These are phyloP conservation scores for Juncus inflexus DNA, from an alignment of 176 grass and related monocot genomes.

Conservation along the genomic window DNA sequence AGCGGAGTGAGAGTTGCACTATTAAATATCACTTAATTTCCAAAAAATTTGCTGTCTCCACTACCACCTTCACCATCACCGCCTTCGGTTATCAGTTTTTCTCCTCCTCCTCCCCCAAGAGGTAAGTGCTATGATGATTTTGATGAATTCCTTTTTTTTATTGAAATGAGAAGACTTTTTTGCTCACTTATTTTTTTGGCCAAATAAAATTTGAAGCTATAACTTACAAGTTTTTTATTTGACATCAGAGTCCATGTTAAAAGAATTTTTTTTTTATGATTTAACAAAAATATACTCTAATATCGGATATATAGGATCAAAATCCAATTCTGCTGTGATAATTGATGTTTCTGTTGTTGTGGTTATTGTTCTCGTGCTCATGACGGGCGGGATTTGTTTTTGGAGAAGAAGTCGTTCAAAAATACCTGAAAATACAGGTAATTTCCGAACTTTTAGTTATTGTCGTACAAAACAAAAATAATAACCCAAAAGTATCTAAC, in stretches of 20 bases:
- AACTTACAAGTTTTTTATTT: too few species aligned
- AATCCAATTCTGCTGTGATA: not conserved
- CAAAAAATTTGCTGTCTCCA: not conserved
- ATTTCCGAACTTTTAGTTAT: too few species aligned
- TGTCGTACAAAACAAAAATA: too few species aligned
- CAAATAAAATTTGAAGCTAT: not conserved
- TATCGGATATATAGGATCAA: slow-evolving; percentile 10
- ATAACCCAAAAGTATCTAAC: not conserved
- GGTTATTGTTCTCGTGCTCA: not conserved
- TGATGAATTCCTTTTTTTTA: too few species aligned
- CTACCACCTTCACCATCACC: not conserved
- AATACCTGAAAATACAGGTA: slow-evolving; percentile 1
- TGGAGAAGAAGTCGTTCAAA: slow-evolving; percentile 8
- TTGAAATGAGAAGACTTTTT: not conserved
- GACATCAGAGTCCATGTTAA: too few species aligned
- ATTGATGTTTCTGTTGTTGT: not conserved
- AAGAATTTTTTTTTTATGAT: not conserved
- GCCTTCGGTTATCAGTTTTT: not conserved
- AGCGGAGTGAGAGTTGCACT: too few species aligned
- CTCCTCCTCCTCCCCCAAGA: too few species aligned
- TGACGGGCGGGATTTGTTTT: slow-evolving; percentile 6
- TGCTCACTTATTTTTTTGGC: not conserved
- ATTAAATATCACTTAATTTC: not conserved
- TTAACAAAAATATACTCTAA: not conserved
- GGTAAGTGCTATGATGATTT: too few species aligned